phyloP scores from a whole-genome alignment of 345 rosid genomes.

The Gossypium turneri region DNA sequence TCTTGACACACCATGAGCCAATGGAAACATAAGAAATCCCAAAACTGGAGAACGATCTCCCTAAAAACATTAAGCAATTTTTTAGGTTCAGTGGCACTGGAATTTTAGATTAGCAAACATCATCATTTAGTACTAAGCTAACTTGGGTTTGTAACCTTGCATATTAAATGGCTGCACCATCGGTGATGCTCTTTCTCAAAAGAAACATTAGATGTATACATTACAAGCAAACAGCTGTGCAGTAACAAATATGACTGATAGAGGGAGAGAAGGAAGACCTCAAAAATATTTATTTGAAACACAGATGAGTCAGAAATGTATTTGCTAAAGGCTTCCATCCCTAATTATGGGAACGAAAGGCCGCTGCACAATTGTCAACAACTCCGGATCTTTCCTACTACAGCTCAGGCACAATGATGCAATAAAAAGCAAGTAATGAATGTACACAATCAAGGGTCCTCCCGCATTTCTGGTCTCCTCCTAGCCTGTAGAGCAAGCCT shows the following conservation, averaged over 20 bases:
- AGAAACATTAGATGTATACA: background rate
- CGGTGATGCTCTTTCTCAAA: background rate
- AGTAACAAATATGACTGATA: background rate
- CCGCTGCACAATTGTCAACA: background rate
- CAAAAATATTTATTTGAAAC: slow-evolving; percentile 4
- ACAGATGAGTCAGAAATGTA: background rate
- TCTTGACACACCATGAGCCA: no score
- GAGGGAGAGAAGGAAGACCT: background rate
- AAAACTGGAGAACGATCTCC: no score
- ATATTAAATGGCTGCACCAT: background rate
- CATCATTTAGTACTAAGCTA: background rate
- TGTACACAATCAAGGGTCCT: slow-evolving; percentile 32
- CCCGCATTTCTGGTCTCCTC: slow-evolving; percentile 55
- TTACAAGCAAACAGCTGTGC: background rate
- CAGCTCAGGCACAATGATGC: background rate
- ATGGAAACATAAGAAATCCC: no score
- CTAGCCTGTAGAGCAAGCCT: slow-evolving; percentile 73
- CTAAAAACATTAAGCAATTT: no score
- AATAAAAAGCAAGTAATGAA: background rate
- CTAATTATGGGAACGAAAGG: background rate
- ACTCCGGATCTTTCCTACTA: background rate
- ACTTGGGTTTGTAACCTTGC: background rate
- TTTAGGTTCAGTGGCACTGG: no score
- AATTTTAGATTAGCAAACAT: no score
- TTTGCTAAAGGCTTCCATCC: slow-evolving; percentile 3